Base-by-base conservation (phyloP, 2,329 filamentous ascomycete species). In the Penicillium sp. region DNA sequence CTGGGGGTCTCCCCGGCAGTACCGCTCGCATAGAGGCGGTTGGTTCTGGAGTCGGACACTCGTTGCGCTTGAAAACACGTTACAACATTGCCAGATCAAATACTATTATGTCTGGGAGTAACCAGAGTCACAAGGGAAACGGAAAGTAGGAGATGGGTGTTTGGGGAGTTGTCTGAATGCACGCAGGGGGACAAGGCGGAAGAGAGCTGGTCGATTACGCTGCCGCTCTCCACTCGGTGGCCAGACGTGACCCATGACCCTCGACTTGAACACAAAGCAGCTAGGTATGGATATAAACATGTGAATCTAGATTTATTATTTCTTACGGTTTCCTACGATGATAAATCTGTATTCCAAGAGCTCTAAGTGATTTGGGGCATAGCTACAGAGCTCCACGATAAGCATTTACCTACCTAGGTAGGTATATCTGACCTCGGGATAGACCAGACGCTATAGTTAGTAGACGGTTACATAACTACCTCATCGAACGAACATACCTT, bases 1-100 rank as follows among this genome's bases (percentile, higher is more conserved):
- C 81, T 79, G 84, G 85, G 72, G 90, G 89, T 78, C 86, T 85
- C 72, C 90, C 90, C 61, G 90, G 90, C 66, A 92, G 82, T 76
- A 92, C 84, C 71, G 85, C 83, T 80, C 86, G 86, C 88, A 91
- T 91, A 73, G 77, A 85, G 77, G 72, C 69, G 69, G 70, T 65
- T 62, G 59, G 61, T 55, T 62, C 57, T 42, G 61, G 59, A 50
- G 57, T 54, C 52, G 59, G 55, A 64, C 61, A 62, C 60, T 65
- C 53, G 58, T 59, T 71, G 66, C 65, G 64, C 61, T 65, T 47
- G 51, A 54, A 53, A 54, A 37, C 52, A 57, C 39, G 54, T 64
- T 68, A 72, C 62, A 73, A 65, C 72, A 74, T 74, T 65, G 65
- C 69, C 63, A 57, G 58, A 4, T 52, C 42, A 16, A 42, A 46